Evolutionary conservation across 345 rosid species (phyloP), one percentile per base, ranked within the genome.

Genomic region (Chamaenerion angustifolium): DNA sequence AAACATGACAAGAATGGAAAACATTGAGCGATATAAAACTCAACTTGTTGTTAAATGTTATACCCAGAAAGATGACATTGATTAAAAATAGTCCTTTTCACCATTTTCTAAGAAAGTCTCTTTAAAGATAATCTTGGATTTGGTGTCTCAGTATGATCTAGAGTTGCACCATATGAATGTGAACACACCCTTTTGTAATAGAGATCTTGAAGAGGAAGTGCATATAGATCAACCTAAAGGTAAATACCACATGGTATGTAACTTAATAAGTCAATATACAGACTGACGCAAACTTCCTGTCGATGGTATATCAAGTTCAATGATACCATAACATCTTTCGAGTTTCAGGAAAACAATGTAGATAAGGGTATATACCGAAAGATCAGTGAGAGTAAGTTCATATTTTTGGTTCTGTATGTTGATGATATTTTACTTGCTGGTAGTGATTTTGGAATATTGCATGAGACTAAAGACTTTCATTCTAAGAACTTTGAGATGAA

Each of bases 341-440:
- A n/a, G 7, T 55, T 55, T 45, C 12, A 23, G 31, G 9, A 8
- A 14, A 55, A 55, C n/a, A 15, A 12, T 4, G 23, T 53, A 10
- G 40, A 53, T 18, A 6, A 42, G 6, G 16, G 35, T 16, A 53
- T 42, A 16, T 40, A 42, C 31, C 12, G 11, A 16, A 53, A 53
- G 25, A 16, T 21, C 5, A 53, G 17, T 53, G 57, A 40, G 48
- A 54, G 48, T n/a, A n/a, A n/a, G n/a, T n/a, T n/a, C n/a, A n/a
- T n/a, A n/a, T n/a, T n/a, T n/a, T n/a, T n/a, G n/a, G n/a, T n/a
- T n/a, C n/a, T n/a, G n/a, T n/a, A n/a, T n/a, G n/a, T n/a, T n/a
- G n/a, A n/a, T n/a, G n/a, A n/a, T n/a, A n/a, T n/a, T n/a, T n/a
- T n/a, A n/a, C n/a, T n/a, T n/a, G n/a, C n/a, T n/a, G n/a, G n/a